Evolutionary conservation across 495 filamentous ascomycete species (phyloP), one percentile per base, ranked within the genome.

Genomic region (Aspergillus funiculosus): DNA sequence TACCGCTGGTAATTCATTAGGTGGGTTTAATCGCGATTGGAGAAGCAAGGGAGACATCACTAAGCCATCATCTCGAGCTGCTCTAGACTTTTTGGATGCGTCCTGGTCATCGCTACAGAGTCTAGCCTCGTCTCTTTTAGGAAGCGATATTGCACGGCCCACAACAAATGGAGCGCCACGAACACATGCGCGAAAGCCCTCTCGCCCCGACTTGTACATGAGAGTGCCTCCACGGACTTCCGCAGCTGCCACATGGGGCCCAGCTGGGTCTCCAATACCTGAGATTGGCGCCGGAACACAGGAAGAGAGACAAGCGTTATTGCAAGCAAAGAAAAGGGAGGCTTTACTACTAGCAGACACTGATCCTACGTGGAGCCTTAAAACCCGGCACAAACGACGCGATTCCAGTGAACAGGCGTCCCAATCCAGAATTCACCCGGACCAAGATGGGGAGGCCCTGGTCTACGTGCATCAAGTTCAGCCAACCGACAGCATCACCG

Each of bases 381-480:
- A 63, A 10, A 63, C 70, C 20, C 67, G 69, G 29, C 74, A 80
- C 53, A 84, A 84, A 57, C 64, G 79, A 43, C 71, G 80, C 46
- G 75, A 73, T 42, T 84, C 80, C 1, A 74, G 73, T 32, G 80
- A 81, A 29, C 63, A 60, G 22, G 53, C 62, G 11, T 63, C 64
- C 28, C 60, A 59, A 10, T 59, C 55, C 25, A 48, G 51, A 9
- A 45, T 52, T 24, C 60, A 80, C 26, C 54, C 71, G 27, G 73
- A 77, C 20, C 77, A 80, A 39, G 86, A 89, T 30, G 76, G 81
- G 44, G 80, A 85, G 46, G 79, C 80, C 6, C 59, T 96, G 43
- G 90, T 88, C 10, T 98, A 98, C 63, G 71, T 98, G 17, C 92
- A 98, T 64, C 82, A 82, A 46, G 90, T 98, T 2, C 78, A 79